Evolutionary conservation across 2,329 filamentous ascomycete genomes (phyloP), one percentile per base, ranked within the genome.

Genomic region (Erysiphe pulchra): DNA sequence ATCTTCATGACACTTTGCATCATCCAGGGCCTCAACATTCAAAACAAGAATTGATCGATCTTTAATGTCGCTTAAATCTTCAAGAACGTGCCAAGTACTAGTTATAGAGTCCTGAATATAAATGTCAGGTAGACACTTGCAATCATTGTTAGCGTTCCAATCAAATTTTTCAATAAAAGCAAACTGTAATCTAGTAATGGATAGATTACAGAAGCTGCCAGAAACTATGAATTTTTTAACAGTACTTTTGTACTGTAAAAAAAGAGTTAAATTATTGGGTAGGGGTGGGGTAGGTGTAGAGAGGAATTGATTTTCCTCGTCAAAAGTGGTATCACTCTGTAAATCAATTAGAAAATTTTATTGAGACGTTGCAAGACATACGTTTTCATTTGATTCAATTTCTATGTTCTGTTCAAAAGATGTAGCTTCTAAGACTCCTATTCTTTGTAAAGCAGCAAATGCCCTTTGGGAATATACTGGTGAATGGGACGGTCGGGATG

Each of bases 101-200:
- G 90, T 95, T 2, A 94, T 72, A 0, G 86, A 80, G 59, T 98
- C 90, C 60, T 98, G 90, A n/a, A 98, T 90, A 59, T 98, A 94
- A 14, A 98, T 95, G 55, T 98, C 90, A 0, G 90, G 90, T 41
- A 98, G 64, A 58, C 98, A 90, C 12, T 76, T 74, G 7, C 90
- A 90, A 55, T 94, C 92, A 49, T 84, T 80, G 54, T 95, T 86
- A 0, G 87, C 94, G 55, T 93, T 95, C 86, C 92, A 98, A 0
- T 86, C 90, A 58, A 98, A 98, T 59, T 94, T 98, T 54, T 98
- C 90, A 54, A 98, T 98, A 55, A 98, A 98, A 0, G 90, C 87
- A 28, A 98, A 70, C 60, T 98, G 87, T 47, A 98, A 62, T 20
- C 86, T 74, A 1, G 85, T 85, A 48, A 94, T 78, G 2, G 83